phyloP scores from a whole-genome alignment of 345 rosid species.

The Gossypium sturtianum region DNA sequence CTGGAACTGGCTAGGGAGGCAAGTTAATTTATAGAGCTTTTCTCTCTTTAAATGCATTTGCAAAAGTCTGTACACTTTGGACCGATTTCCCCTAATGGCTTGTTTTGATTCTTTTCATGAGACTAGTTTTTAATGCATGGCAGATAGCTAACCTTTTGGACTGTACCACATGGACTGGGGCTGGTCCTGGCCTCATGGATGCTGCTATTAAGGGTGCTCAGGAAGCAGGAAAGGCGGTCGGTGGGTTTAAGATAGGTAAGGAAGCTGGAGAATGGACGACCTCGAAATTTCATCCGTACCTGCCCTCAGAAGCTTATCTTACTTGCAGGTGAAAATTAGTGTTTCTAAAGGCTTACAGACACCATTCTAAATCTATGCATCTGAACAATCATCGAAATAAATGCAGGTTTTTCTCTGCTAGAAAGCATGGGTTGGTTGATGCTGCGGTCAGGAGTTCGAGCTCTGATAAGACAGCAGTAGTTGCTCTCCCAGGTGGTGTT shows the following conservation, averaged over 20 bases:
- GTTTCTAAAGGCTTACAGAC: neutral
- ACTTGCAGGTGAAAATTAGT: conserved; percentile 67
- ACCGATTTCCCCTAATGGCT: neutral
- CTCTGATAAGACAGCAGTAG: conserved; percentile 65
- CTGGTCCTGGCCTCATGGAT: conserved; percentile 97
- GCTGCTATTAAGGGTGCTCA: conserved; percentile 83
- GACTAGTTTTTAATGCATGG: conserved; percentile 2
- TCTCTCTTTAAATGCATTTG: neutral
- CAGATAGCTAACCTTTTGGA: conserved; percentile 78
- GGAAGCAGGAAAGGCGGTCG: conserved; percentile 67
- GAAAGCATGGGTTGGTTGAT: conserved; percentile 89
- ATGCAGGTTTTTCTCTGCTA: conserved; percentile 85
- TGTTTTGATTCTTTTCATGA: neutral
- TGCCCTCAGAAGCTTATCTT: conserved; percentile 64
- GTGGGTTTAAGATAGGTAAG: conserved; percentile 78
- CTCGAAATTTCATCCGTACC: conserved; percentile 75
- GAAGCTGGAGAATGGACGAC: conserved; percentile 95
- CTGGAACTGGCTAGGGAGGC: conserved; percentile 65
- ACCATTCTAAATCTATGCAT: neutral
- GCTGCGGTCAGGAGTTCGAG: conserved; percentile 51
- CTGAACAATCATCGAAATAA: neutral
- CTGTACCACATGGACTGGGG: conserved; percentile 93
- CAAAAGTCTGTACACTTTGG: neutral
- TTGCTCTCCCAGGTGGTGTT: conserved; percentile 86
- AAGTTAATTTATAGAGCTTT: conserved; percentile 26